These are phyloP conservation scores for Lactifluus echinatus DNA, from an alignment of 768 basidiomycete species.

Conservation along the genomic window DNA sequence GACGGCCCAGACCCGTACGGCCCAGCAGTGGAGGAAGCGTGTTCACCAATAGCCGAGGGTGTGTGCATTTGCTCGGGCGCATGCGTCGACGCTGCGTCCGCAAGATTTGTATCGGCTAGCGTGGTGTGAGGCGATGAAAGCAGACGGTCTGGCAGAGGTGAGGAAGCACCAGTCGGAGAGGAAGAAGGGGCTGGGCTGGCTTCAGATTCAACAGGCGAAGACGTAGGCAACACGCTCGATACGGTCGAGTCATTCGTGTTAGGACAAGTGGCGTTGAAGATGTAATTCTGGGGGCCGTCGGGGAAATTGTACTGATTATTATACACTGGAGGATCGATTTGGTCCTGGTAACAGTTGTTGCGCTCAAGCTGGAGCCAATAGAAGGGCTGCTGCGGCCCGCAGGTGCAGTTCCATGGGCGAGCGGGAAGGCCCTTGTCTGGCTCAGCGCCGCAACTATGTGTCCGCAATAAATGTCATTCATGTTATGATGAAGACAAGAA, in stretches of 20 bases:
- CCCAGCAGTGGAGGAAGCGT: background rate
- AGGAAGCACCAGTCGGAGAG: too few species aligned
- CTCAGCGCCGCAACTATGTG: conserved; percentile 29
- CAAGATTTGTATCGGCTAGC: background rate
- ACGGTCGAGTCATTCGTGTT: background rate
- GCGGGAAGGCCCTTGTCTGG: conserved; percentile 20
- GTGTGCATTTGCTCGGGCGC: background rate
- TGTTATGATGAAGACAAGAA: background rate
- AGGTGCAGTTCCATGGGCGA: conserved; percentile 31
- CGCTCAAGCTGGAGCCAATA: conserved; percentile 35
- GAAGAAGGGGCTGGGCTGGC: background rate
- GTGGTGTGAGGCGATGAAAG: background rate
- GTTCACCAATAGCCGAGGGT: background rate
- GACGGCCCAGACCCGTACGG: background rate
- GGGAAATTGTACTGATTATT: conserved; percentile 32
- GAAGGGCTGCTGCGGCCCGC: conserved; percentile 32
- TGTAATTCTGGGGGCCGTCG: conserved; percentile 38
- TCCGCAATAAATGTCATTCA: background rate
- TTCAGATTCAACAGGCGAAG: background rate
- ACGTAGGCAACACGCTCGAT: background rate
- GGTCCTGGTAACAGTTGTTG: conserved; percentile 32
- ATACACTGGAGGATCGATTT: conserved; percentile 30
- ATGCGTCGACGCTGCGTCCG: background rate
- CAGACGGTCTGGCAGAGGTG: too few species aligned
- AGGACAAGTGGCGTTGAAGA: conserved; percentile 25